Conservation (phyloP, 2,329 filamentous ascomycete species). For the Ciborinia camelliae region DNA sequence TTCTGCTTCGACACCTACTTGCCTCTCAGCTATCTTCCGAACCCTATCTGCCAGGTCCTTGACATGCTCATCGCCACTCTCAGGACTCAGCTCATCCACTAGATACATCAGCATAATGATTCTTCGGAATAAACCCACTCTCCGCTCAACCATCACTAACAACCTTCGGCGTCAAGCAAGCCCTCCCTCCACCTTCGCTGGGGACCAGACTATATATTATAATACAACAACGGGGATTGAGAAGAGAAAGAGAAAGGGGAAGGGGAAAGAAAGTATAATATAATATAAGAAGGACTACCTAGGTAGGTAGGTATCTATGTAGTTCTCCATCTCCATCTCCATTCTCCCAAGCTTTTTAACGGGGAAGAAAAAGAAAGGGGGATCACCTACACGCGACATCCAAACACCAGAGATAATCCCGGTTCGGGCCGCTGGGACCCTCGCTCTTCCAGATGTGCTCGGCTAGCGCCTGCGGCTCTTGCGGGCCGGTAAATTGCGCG, state of each 20-base stretch:
- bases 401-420: conserved; percentile 81
- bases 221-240: too few species aligned
- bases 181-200: too few species aligned
- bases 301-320: too few species aligned
- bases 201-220: too few species aligned
- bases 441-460: conserved; percentile 72
- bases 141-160: too few species aligned
- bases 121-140: too few species aligned
- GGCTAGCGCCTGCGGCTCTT: conserved; percentile 74
- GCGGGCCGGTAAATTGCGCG: conserved; percentile 83
- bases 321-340: too few species aligned
- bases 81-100: conserved; percentile 65
- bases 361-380: too few species aligned
- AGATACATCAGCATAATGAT: not conserved
- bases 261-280: too few species aligned
- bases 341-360: too few species aligned
- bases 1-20: conserved; percentile 23
- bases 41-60: conserved; percentile 75
- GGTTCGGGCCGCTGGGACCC: conserved; percentile 86
- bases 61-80: conserved; percentile 80
- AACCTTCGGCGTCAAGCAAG: too few species aligned
- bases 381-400: conserved; percentile 55
- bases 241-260: not conserved
- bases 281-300: too few species aligned
- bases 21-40: conserved; percentile 53